Percentiles rank a stretch among this genome's conserved stretches.
Conservation (phyloP, 805 yeast species). For the Nakazawaea laoshanensis region DNA sequence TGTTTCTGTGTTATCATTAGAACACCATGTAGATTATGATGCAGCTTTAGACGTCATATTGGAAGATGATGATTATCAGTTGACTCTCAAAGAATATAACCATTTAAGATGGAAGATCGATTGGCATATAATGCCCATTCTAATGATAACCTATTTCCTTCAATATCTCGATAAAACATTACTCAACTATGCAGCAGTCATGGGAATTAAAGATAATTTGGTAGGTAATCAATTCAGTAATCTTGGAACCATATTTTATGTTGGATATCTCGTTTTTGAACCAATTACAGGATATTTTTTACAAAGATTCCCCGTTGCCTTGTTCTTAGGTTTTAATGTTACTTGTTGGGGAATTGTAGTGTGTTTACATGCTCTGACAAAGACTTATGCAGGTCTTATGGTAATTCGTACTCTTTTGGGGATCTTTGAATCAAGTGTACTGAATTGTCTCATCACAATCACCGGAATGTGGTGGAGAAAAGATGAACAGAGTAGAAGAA, state of each 20-base stretch:
- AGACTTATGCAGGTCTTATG: constrained; percentile 35
- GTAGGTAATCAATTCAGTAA: constrained; percentile 17
- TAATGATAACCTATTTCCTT: constrained; percentile 38
- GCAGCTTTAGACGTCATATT: too few relatives aligned
- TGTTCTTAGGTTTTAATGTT: constrained; percentile 18
- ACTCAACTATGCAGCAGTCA: constrained; percentile 37
- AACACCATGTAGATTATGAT: too few relatives aligned
- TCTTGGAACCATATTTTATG: constrained; percentile 17
- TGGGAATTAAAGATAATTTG: constrained; percentile 20
- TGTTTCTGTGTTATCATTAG: too few relatives aligned
- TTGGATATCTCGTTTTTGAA: constrained; percentile 33
- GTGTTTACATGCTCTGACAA: constrained; percentile 37
- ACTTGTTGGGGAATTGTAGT: constrained; percentile 38
- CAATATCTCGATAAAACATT: constrained; percentile 58
- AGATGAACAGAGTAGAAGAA: constrained; percentile 26
- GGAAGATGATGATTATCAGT: too few relatives aligned
- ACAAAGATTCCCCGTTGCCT: constrained; percentile 29
- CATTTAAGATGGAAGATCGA: constrained; percentile 42
- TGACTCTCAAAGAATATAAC: too few relatives aligned
- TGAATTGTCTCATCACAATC: constrained; percentile 36
- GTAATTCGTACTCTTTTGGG: constrained; percentile 45
- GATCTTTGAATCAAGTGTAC: constrained; percentile 33
- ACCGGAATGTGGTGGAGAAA: constrained; percentile 41
- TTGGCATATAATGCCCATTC: constrained; percentile 37
- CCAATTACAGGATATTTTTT: constrained; percentile 24